phyloP scores from a whole-genome alignment of 768 basidiomycete species.

The Leucosporidium creatinivorum region DNA sequence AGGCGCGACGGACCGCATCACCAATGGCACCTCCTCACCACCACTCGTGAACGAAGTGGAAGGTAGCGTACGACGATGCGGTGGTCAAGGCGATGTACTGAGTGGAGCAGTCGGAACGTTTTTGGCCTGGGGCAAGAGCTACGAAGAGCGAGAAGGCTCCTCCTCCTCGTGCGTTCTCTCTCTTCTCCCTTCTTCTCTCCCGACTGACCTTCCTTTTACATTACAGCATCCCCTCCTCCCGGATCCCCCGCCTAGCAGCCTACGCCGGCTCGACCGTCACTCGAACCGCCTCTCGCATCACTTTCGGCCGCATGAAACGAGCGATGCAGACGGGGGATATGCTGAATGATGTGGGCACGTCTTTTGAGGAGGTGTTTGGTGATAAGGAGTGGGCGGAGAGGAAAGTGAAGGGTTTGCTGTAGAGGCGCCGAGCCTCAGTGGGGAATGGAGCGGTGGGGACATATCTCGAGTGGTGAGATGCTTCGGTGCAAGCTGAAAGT shows the following conservation, averaged over 20 bases:
- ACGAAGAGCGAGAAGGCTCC: constrained; percentile 59
- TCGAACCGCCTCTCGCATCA: constrained; percentile 66
- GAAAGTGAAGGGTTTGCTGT: background rate
- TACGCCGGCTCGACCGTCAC: constrained; percentile 83
- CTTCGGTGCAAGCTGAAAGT: too few relatives aligned
- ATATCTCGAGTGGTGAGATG: too few relatives aligned
- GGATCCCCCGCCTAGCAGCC: constrained; percentile 74
- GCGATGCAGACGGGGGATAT: constrained; percentile 77
- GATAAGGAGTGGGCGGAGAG: constrained; percentile 33
- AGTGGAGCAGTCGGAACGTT: constrained; percentile 81
- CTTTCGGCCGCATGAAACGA: constrained; percentile 68
- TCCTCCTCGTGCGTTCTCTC: too few relatives aligned
- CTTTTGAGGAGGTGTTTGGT: constrained; percentile 69
- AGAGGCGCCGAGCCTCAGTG: too few relatives aligned
- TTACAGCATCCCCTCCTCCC: constrained; percentile 39
- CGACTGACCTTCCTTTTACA: constrained; percentile 43
- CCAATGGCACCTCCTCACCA: constrained; percentile 52
- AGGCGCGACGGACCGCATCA: constrained; percentile 71
- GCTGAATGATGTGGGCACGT: constrained; percentile 51
- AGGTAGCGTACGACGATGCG: constrained; percentile 85
- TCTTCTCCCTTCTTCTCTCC: too few relatives aligned
- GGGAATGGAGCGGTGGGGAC: too few relatives aligned
- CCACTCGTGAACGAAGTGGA: constrained; percentile 58
- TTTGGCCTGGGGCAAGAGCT: constrained; percentile 92
- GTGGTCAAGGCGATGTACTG: constrained; percentile 92